phyloP scores from a whole-genome alignment of 169 alveolate species.

The Cryptosporidium muris region DNA sequence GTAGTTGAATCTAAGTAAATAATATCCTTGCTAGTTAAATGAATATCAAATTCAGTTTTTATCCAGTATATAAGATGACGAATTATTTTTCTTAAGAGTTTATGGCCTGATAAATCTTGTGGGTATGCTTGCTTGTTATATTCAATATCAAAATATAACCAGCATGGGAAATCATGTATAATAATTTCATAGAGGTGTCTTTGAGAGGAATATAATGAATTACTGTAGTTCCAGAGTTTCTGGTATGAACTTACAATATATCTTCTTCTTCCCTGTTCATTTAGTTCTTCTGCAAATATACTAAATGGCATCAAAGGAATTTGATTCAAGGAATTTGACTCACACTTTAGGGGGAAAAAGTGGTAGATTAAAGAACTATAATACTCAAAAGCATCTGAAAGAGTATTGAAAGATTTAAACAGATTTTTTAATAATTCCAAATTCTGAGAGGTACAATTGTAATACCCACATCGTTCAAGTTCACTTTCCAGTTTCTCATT shows the following conservation, averaged over 20 bases:
- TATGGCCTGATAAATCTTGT: conserved; percentile 15
- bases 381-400: conserved; percentile 37
- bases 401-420: conserved; percentile 32
- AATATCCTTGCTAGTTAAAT: conserved; percentile 19
- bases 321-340: neutral
- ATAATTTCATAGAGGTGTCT: conserved; percentile 72
- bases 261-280: conserved; percentile 25
- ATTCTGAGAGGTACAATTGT: too few relatives aligned
- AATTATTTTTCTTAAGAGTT: conserved; percentile 5
- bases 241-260: conserved; percentile 67
- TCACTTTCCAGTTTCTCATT: too few relatives aligned
- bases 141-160: conserved; percentile 74
- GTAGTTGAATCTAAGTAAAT: conserved; percentile 68
- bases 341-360: neutral
- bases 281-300: conserved; percentile 46
- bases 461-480: too few relatives aligned
- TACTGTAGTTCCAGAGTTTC: conserved; percentile 23
- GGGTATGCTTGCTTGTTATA: conserved; percentile 28
- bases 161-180: conserved; percentile 60
- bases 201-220: conserved; percentile 4
- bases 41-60: neutral
- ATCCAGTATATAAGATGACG: conserved; percentile 23
- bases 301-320: conserved; percentile 20
- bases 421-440: neutral
- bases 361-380: conserved; percentile 10